Evolutionary conservation across 306 rosid species (phyloP).

Genomic region (Abrus precatorius): DNA sequence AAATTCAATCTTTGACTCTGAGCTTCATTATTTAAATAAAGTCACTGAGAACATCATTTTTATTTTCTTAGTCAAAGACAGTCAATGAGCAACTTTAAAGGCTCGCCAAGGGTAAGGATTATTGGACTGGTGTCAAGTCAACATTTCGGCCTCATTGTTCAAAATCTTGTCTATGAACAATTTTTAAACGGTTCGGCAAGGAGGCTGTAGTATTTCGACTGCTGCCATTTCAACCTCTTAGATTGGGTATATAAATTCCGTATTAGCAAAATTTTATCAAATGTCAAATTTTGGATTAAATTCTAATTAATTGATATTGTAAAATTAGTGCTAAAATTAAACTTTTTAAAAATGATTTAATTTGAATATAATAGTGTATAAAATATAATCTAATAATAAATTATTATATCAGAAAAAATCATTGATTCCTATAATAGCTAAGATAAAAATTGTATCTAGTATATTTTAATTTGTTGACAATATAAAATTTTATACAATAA

Average conservation of each 20-base stretch:
- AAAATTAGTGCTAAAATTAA: no score
- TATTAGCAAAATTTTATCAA: not conserved
- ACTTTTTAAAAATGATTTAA: no score
- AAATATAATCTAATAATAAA: no score
- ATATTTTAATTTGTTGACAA: no score
- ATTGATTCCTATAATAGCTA: no score
- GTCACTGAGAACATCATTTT: not conserved
- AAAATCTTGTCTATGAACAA: not conserved
- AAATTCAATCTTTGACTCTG: not conserved
- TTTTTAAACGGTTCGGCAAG: not conserved
- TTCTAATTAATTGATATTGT: no score
- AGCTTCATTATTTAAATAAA: not conserved
- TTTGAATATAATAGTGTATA: no score
- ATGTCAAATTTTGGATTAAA: not conserved
- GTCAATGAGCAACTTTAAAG: not conserved
- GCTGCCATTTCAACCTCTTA: not conserved
- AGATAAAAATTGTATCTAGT: no score
- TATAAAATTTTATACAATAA: no score
- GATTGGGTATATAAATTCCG: not conserved
- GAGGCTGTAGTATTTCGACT: not conserved
- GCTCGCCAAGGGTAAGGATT: not conserved
- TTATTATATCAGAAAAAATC: no score
- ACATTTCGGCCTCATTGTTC: not conserved
- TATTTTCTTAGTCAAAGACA: no score
- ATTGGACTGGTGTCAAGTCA: not conserved